These are phyloP conservation scores for Paraphysoderma sedebokerense DNA, from an alignment of 371 early-diverging fungal species.

Conservation along the genomic window DNA sequence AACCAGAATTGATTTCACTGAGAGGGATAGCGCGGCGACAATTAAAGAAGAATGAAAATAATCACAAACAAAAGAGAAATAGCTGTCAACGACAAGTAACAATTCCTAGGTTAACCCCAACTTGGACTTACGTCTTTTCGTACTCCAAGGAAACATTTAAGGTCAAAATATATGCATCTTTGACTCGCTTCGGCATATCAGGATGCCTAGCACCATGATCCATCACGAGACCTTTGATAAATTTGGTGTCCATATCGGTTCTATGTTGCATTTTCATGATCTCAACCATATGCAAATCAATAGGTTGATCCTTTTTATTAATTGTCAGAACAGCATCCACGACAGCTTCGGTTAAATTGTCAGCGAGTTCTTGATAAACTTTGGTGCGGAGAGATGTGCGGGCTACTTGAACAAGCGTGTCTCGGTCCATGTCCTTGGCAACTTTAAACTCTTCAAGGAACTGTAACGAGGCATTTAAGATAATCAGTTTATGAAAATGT, in stretches of 20 bases:
- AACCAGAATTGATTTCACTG: constrained; percentile 99
- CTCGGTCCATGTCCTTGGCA: constrained; percentile 64
- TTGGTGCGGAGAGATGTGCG: constrained; percentile 94
- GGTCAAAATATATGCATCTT: constrained; percentile 85
- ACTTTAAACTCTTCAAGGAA: constrained; percentile 78
- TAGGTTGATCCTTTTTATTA: constrained; percentile 48
- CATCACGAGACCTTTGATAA: constrained; percentile 95
- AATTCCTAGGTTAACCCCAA: neutral
- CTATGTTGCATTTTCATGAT: constrained; percentile 99
- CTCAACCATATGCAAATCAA: constrained; percentile 99
- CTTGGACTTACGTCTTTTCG: constrained; percentile 86
- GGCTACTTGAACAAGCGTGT: constrained; percentile 77
- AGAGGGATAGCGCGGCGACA: too few species aligned
- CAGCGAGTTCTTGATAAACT: constrained; percentile 76
- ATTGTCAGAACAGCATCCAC: constrained; percentile 92
- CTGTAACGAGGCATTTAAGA: constrained; percentile 12
- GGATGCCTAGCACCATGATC: constrained; percentile 99
- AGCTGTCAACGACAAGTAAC: neutral
- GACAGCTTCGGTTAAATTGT: constrained; percentile 83
- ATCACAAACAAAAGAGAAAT: neutral
- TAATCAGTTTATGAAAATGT: neutral
- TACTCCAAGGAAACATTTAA: constrained; percentile 99
- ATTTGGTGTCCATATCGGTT: constrained; percentile 80
- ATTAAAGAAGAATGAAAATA: neutral
- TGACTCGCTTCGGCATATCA: constrained; percentile 96